Conservation (phyloP, 306 rosid genomes). For the Mucuna pruriens region DNA sequence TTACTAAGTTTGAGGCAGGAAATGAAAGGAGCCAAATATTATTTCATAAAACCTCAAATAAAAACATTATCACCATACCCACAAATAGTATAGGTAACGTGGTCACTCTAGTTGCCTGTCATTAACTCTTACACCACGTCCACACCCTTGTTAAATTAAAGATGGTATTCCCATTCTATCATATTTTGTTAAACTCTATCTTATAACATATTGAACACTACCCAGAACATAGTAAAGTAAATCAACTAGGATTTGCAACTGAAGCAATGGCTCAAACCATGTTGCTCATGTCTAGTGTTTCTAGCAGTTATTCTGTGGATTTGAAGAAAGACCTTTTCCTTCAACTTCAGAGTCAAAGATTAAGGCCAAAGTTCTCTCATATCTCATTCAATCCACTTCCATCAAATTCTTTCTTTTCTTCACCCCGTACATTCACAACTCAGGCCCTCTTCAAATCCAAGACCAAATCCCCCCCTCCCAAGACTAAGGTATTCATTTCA, state of each 20-base stretch:
- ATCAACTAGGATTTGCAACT: not conserved
- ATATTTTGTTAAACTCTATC: conserved; percentile 29
- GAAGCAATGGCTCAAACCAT: conserved; percentile 86
- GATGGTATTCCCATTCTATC: conserved; percentile 22
- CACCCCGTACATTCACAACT: conserved; percentile 49
- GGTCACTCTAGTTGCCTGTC: conserved; percentile 73
- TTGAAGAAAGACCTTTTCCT: conserved; percentile 67
- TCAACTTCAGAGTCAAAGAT: conserved; percentile 59
- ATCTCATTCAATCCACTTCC: conserved; percentile 54
- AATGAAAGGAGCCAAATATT: conserved; percentile 14
- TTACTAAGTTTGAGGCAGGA: conserved; percentile 3
- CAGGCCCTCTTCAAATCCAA: conserved; percentile 79
- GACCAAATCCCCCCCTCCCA: conserved; percentile 68
- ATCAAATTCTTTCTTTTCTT: conserved; percentile 39
- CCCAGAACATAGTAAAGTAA: not conserved
- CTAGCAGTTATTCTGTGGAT: conserved; percentile 53
- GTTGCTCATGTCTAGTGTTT: conserved; percentile 75
- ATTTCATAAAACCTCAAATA: not conserved
- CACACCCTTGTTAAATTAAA: conserved; percentile 54
- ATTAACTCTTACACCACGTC: conserved; percentile 55
- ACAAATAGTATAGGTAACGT: conserved; percentile 58
- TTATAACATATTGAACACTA: not conserved
- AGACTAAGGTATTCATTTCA: conserved; percentile 58
- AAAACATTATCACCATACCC: conserved; percentile 52
- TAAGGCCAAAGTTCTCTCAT: conserved; percentile 62